Base-by-base conservation (phyloP, 2,329 filamentous ascomycete species). In the Rhynchosporium agropyri region DNA sequence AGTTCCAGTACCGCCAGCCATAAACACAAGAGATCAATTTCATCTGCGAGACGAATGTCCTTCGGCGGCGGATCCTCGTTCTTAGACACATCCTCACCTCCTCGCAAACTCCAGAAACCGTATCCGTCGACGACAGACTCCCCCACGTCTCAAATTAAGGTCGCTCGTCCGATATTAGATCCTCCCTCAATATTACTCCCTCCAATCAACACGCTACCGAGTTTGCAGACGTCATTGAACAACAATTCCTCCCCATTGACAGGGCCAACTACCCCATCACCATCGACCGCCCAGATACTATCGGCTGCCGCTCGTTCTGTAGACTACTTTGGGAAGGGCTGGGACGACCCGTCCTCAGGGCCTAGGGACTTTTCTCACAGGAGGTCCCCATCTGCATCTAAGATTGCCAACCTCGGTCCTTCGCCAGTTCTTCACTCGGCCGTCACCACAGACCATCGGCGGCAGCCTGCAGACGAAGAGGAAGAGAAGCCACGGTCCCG, bases 261-360 rank as follows among this genome's bases (percentile, higher is more conserved):
- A 36, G 68, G 67, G 42, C 67, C 68, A 7, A 63, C 63, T n/a
- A 72, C 71, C 4, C 70, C 70, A 20, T 74, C 74, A 33, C 71
- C 70, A 15, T 72, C 72, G 4, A 75, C 74, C 13, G 70, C 72
- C 43, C 72, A 71, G 43, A 61, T 75, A 36, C 58, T 74, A n/a
- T 74, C 73, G 2, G 70, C 73, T 15, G 73, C 73, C 12, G 66
- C 69, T 48, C 72, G 69, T 28, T 63, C 68, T 8, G 68, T 69
- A 8, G 73, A 75, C 61, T 75, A 74, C 58, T 74, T 73, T 65
- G 70, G 67, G 3, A 65, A 62, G 58, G 43, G 65, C 15, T 74
- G 69, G 72, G 72, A 73, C 46, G 68, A 70, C 40, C 66, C 68
- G n/a, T 65, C 64, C 26, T 61, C 65, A 4, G 66, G 67, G 36